These are phyloP conservation scores for Penicillium manginii DNA, from an alignment of 495 filamentous ascomycete genomes.

Conservation along the genomic window DNA sequence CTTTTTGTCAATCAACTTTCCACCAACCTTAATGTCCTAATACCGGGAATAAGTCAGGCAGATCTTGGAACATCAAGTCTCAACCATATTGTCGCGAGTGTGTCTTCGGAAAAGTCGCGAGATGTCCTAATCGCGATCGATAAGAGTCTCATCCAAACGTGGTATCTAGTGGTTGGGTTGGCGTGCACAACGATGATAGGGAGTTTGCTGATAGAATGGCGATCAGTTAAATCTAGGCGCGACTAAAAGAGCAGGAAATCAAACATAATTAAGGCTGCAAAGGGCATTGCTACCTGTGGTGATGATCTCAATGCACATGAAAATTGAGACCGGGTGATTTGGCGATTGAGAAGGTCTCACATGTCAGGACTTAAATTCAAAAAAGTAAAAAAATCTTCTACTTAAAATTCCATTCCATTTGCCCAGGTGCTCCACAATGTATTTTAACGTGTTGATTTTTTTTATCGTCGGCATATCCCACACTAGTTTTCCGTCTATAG, in stretches of 20 bases:
- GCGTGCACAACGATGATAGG: constrained; percentile 53
- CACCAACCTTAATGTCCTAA: constrained; percentile 38
- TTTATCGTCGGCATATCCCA: neutral
- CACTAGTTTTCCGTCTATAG: neutral
- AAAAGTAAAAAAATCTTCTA: no score
- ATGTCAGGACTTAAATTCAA: no score
- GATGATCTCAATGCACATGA: no score
- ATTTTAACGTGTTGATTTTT: neutral
- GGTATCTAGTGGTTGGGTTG: constrained; percentile 33
- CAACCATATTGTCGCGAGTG: constrained; percentile 35
- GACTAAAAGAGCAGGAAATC: neutral
- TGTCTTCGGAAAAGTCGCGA: constrained; percentile 34
- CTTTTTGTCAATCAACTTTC: constrained; percentile 57
- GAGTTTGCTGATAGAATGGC: constrained; percentile 61
- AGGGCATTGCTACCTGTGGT: no score
- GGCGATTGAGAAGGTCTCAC: no score
- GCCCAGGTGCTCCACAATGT: neutral
- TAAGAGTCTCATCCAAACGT: constrained; percentile 23
- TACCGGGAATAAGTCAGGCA: constrained; percentile 36
- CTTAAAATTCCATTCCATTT: neutral
- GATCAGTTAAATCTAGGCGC: constrained; percentile 50
- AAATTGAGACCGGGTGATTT: no score
- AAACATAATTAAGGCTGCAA: no score
- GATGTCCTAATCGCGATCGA: constrained; percentile 53
- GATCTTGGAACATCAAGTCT: constrained; percentile 51